Percentiles rank a stretch among this genome's conserved stretches.
Conservation (phyloP, 169 alveolate species). For the Plasmodium berghei region DNA sequence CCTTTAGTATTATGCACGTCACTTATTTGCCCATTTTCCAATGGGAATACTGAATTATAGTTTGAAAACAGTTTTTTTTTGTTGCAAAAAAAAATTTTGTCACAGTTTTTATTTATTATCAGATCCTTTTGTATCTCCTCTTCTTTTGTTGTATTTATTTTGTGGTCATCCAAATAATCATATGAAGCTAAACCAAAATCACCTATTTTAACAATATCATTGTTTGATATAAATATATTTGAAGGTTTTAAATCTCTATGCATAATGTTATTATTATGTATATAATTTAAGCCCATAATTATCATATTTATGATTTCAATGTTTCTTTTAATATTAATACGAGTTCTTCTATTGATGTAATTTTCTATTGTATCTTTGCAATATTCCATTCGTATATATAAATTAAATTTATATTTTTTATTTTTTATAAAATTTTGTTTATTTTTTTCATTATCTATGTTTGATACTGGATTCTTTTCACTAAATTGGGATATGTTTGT, state of each 20-base stretch:
- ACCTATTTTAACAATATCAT: constrained; percentile 52
- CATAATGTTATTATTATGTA: constrained; percentile 51
- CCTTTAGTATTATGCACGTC: no score
- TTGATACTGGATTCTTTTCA: background rate
- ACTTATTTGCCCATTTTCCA: no score
- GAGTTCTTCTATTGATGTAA: constrained; percentile 28
- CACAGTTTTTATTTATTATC: no score
- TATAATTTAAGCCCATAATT: constrained; percentile 40
- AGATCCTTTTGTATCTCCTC: background rate
- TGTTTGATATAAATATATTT: constrained; percentile 40
- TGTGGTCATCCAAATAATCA: background rate
- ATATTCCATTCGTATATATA: constrained; percentile 68
- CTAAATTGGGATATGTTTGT: background rate
- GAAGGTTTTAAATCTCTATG: constrained; percentile 69
- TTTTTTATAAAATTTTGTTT: constrained; percentile 6
- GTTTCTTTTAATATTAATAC: constrained; percentile 43
- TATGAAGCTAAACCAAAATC: constrained; percentile 68
- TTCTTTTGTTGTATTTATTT: background rate
- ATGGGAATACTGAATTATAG: no score
- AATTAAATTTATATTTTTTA: constrained; percentile 23
- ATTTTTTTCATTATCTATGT: constrained; percentile 1
- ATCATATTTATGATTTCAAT: constrained; percentile 51
- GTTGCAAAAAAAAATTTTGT: no score
- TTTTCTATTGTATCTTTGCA: constrained; percentile 42
- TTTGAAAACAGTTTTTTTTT: no score